phyloP scores from a whole-genome alignment of 2,329 filamentous ascomycete species.

The Ophidiomyces ophidiicola region DNA sequence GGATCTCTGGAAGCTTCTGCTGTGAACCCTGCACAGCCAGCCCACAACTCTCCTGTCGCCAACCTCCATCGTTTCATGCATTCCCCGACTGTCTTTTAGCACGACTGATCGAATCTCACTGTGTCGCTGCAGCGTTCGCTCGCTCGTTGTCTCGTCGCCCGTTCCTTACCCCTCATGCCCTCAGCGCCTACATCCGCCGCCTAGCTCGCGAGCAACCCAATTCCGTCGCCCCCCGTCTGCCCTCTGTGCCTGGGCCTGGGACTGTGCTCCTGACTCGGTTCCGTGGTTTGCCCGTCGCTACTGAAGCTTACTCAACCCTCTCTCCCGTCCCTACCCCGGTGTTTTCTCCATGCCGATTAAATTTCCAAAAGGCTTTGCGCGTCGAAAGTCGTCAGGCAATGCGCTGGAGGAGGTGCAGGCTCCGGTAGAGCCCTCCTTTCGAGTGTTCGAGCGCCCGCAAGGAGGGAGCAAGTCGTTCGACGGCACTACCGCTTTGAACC shows the following conservation, averaged over 20 bases:
- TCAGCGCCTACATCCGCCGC: slow-evolving; percentile 37
- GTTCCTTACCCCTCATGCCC: too few relatives aligned
- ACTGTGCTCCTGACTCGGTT: slow-evolving; percentile 1
- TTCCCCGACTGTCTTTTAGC: too few relatives aligned
- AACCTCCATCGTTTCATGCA: too few relatives aligned
- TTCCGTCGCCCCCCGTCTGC: slow-evolving; percentile 71
- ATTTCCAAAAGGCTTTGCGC: slow-evolving; percentile 41
- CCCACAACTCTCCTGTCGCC: too few relatives aligned
- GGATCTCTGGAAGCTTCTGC: too few relatives aligned
- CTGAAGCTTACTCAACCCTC: slow-evolving; percentile 3
- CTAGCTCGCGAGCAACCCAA: slow-evolving; percentile 61
- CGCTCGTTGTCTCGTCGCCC: too few relatives aligned
- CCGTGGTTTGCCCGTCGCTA: slow-evolving; percentile 5
- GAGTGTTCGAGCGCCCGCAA: slow-evolving; percentile 41
- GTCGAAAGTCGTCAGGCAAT: slow-evolving; percentile 46
- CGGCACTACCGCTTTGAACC: slow-evolving; percentile 26
- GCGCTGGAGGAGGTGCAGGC: slow-evolving; percentile 38
- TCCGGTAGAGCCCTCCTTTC: slow-evolving; percentile 38
- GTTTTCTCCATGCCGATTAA: slow-evolving; percentile 45
- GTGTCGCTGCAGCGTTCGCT: too few relatives aligned
- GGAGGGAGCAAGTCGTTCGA: slow-evolving; percentile 35
- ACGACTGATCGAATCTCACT: too few relatives aligned
- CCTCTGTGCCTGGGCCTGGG: not conserved
- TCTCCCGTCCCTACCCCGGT: slow-evolving; percentile 7
- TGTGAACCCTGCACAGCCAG: too few relatives aligned